phyloP scores from a whole-genome alignment of 1,284 basidiomycete genomes.

The Ustilago curta region DNA sequence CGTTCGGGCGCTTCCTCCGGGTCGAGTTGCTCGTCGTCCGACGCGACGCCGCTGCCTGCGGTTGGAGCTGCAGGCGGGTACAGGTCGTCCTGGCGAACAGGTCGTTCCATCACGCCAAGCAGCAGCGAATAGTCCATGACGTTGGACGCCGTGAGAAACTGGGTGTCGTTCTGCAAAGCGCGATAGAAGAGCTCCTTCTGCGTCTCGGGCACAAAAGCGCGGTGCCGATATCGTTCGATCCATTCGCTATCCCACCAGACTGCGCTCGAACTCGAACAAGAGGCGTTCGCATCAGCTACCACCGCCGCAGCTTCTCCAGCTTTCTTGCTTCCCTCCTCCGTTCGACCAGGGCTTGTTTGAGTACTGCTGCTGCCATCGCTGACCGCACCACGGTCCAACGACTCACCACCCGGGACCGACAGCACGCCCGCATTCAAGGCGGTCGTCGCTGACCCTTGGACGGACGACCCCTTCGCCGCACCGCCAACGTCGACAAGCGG shows the following conservation, averaged over 20 bases:
- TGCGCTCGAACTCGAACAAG: conserved; percentile 21
- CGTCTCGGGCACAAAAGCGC: conserved; percentile 56
- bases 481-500: conserved; percentile 33
- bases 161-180: conserved; percentile 59
- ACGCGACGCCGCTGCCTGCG: conserved; percentile 1
- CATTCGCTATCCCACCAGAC: conserved; percentile 60
- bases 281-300: conserved; percentile 10
- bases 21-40: conserved; percentile 14
- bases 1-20: conserved; percentile 16
- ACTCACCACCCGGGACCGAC: conserved; percentile 3
- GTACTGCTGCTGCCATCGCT: neutral
- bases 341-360: conserved; percentile 16
- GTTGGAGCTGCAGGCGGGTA: conserved; percentile 30
- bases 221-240: conserved; percentile 47
- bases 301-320: conserved; percentile 3
- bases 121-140: conserved; percentile 67
- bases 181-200: conserved; percentile 54
- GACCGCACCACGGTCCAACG: neutral
- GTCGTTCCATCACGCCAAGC: conserved; percentile 57
- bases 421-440: conserved; percentile 25
- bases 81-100: conserved; percentile 38
- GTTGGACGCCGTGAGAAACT: conserved; percentile 59
- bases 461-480: conserved; percentile 20
- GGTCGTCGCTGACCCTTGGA: conserved; percentile 28
- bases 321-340: conserved; percentile 4